Percentiles rank a stretch among this genome's conserved stretches.
These are phyloP conservation scores for Kokia cookei DNA, from an alignment of 441 rosid species.

Conservation along the genomic window DNA sequence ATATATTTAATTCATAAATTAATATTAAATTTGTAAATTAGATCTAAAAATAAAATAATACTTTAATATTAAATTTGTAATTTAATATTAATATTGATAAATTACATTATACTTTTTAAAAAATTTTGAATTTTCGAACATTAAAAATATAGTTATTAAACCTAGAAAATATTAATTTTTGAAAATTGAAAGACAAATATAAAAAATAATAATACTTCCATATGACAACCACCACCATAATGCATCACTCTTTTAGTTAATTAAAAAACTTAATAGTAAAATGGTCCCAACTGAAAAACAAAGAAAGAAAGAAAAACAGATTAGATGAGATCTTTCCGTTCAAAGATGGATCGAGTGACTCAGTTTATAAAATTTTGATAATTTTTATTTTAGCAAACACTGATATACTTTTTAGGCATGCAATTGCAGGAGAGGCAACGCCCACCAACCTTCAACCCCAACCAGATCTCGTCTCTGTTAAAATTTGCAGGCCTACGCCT, in stretches of 20 bases:
- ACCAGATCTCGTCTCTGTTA: background rate
- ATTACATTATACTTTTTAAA: too few species aligned
- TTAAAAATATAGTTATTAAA: too few species aligned
- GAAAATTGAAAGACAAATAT: too few species aligned
- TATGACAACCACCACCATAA: too few species aligned
- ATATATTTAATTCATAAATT: too few species aligned
- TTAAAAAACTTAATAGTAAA: background rate
- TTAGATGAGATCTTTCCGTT: background rate
- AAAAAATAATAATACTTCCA: too few species aligned
- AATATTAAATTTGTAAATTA: too few species aligned
- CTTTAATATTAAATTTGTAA: too few species aligned
- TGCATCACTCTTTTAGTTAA: background rate
- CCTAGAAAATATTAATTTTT: too few species aligned
- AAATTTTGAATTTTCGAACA: too few species aligned
- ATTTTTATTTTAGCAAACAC: background rate
- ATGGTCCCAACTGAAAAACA: background rate
- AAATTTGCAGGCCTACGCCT: background rate
- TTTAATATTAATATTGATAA: too few species aligned
- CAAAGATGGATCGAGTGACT: background rate
- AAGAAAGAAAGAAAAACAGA: background rate
- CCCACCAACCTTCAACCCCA: background rate
- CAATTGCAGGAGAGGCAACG: background rate
- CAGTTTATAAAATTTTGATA: too few species aligned
- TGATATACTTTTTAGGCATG: background rate
- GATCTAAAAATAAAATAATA: background rate